Base-by-base conservation (phyloP, 2,329 filamentous ascomycete species). In the Bipolaris oryzae region DNA sequence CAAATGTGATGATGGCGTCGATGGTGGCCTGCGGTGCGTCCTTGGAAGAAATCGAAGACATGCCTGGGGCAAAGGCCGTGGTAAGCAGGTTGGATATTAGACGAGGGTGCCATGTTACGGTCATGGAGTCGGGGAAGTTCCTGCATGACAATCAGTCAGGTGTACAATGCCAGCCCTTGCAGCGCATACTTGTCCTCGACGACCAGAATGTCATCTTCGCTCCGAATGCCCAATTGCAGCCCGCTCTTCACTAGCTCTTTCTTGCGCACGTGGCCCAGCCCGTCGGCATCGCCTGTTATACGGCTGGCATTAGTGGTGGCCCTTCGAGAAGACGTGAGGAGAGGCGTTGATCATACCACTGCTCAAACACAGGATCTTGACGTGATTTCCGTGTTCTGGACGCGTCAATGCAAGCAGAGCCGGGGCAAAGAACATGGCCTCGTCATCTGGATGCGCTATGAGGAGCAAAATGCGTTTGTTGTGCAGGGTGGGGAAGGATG, bases 361-460 rank as follows among this genome's bases (percentile, higher is more conserved):
- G 77, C 91, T 96, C 62, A 99, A 80, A 78, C 95, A 99, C 53
- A 98, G 79, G 61, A 99, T 96, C 79, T 96, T 95, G 72, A 99
- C 84, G 73, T 96, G 92, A 78, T 99, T 98, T 3, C 91, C 90
- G 18, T 89, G 82, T 57, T 88, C 86, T 3, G 92, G 91, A 13
- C 85, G 82, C 16, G 92, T 94, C 55, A 99, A 84, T n/a, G 90
- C 87, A 67, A 96, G 83, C 13, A 98, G 82, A 0, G 92, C 90
- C 0, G 95, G 95, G 61, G 92, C 87, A 78, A 99, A 99, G 83
- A 99, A 99, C 95, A 99, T 99, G 76, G 94, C 95, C 81, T 99
- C 95, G 72, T 99, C 95, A 78, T 99, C 95, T 0, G 95, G 95
- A 79, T 99, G 95, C 20, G 95, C 95, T 71, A 99, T 98, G 53